A percentile compares a stretch with the other conserved stretches of the same genome.
These are phyloP conservation scores for Fusarium stilboides DNA, from an alignment of 2,329 filamentous ascomycete species.

Conservation along the genomic window DNA sequence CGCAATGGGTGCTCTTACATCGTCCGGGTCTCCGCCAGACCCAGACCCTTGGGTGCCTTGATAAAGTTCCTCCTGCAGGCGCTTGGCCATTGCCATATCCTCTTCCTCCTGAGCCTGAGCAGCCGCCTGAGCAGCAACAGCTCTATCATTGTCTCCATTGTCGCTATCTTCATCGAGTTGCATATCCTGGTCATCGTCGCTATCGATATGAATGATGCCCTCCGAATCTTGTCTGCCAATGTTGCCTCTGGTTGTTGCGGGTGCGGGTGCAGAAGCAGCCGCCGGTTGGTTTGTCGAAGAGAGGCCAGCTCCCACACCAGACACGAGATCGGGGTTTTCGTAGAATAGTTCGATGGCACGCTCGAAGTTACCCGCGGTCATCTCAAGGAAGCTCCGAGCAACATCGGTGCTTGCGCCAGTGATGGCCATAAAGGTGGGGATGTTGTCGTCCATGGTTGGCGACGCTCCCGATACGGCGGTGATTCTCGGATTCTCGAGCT, in stretches of 20 bases:
- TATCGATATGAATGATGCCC: constrained; percentile 73
- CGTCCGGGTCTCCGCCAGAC: constrained; percentile 64
- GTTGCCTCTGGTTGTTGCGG: constrained; percentile 49
- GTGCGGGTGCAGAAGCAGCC: constrained; percentile 44
- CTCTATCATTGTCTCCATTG: constrained; percentile 58
- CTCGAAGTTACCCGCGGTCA: constrained; percentile 87
- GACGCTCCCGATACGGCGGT: constrained; percentile 19
- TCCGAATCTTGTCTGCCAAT: constrained; percentile 54
- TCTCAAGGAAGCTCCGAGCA: constrained; percentile 85
- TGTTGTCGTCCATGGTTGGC: constrained; percentile 76
- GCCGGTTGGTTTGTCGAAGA: constrained; percentile 39
- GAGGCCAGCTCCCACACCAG: constrained; percentile 54
- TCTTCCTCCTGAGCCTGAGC: constrained; percentile 79
- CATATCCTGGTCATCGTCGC: constrained; percentile 60
- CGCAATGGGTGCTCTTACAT: constrained; percentile 89
- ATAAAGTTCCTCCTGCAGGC: constrained; percentile 94
- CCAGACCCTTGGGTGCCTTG: constrained; percentile 61
- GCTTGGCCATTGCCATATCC: constrained; percentile 92
- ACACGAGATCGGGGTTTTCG: constrained; percentile 82
- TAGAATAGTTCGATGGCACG: constrained; percentile 93
- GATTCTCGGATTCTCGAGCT: constrained; percentile 4
- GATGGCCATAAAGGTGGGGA: constrained; percentile 85
- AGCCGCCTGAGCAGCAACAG: constrained; percentile 58
- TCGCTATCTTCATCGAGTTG: constrained; percentile 58
- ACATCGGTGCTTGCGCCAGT: constrained; percentile 82